A percentile compares a stretch with the other conserved stretches of the same genome.
These are phyloP conservation scores for Candida neerlandica DNA, from an alignment of 1,139 yeast genomes.

Conservation along the genomic window DNA sequence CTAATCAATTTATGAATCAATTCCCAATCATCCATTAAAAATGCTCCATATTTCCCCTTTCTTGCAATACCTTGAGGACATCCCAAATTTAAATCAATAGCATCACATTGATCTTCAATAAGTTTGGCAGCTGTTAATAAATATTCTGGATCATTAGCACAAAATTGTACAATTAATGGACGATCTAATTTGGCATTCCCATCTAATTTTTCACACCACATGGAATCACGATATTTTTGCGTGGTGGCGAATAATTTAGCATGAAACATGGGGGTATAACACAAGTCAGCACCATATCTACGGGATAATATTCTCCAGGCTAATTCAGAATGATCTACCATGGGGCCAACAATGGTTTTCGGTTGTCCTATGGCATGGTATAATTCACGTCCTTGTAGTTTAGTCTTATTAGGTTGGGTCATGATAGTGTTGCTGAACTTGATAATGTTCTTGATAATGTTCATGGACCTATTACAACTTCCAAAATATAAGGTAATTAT, in stretches of 20 bases:
- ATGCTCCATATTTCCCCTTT: constrained; percentile 94
- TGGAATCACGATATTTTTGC: constrained; percentile 73
- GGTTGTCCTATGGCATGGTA: constrained; percentile 75
- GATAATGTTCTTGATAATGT: neutral
- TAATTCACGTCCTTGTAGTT: constrained; percentile 63
- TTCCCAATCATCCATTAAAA: constrained; percentile 97
- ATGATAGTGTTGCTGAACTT: neutral
- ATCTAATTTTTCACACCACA: constrained; percentile 67
- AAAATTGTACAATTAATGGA: constrained; percentile 90
- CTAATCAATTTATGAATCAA: constrained; percentile 71
- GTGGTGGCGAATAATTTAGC: constrained; percentile 87
- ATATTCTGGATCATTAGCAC: constrained; percentile 92
- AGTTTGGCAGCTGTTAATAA: constrained; percentile 75
- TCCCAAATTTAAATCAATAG: constrained; percentile 92
- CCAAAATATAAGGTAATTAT: neutral
- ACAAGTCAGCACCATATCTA: constrained; percentile 86
- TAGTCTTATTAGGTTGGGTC: constrained; percentile 1
- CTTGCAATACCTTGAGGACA: constrained; percentile 98
- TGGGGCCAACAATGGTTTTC: constrained; percentile 89
- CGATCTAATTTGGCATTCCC: constrained; percentile 70
- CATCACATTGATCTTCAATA: constrained; percentile 89
- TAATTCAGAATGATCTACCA: constrained; percentile 96
- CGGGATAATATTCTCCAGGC: constrained; percentile 94
- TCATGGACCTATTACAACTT: neutral
- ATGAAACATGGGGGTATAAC: constrained; percentile 97